phyloP scores from a whole-genome alignment of 164 flowering plant genomes.

The Saururus chinensis region DNA sequence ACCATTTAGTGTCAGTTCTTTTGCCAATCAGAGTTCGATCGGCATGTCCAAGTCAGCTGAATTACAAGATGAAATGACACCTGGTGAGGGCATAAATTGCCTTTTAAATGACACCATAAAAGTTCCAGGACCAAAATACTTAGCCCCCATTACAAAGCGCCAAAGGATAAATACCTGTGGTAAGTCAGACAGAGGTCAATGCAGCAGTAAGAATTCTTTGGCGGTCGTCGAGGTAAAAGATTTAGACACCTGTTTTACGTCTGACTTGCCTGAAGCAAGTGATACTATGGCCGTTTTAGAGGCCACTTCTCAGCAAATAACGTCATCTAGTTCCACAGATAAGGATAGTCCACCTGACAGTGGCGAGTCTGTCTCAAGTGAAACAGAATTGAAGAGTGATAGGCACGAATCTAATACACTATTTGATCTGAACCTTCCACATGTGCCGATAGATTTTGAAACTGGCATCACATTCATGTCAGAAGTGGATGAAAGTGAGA shows the following conservation, averaged over 20 bases:
- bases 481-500: conserved; percentile 10
- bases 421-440: conserved; percentile 48
- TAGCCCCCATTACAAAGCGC: conserved; percentile 27
- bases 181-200: conserved; percentile 12
- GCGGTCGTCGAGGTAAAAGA: conserved; percentile 11
- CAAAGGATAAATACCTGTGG: conserved; percentile 31
- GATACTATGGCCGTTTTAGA: conserved; percentile 8
- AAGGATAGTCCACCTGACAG: conserved; percentile 20
- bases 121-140: conserved; percentile 13
- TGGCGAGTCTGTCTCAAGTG: conserved; percentile 9
- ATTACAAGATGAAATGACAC: conserved; percentile 12
- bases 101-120: conserved; percentile 17
- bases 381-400: conserved; percentile 13
- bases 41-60: conserved; percentile 7
- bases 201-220: conserved; percentile 4
- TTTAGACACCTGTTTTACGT: conserved; percentile 7
- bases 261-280: conserved; percentile 11
- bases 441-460: conserved; percentile 23
- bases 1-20: no score
- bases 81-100: conserved; percentile 11
- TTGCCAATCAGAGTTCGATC: conserved; percentile 4
- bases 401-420: conserved; percentile 11
- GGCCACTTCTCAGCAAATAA: conserved; percentile 16
- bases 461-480: conserved; percentile 13
- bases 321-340: conserved; percentile 12